phyloP scores from a whole-genome alignment of 139 green algal species.

The Asterochloris erici region DNA sequence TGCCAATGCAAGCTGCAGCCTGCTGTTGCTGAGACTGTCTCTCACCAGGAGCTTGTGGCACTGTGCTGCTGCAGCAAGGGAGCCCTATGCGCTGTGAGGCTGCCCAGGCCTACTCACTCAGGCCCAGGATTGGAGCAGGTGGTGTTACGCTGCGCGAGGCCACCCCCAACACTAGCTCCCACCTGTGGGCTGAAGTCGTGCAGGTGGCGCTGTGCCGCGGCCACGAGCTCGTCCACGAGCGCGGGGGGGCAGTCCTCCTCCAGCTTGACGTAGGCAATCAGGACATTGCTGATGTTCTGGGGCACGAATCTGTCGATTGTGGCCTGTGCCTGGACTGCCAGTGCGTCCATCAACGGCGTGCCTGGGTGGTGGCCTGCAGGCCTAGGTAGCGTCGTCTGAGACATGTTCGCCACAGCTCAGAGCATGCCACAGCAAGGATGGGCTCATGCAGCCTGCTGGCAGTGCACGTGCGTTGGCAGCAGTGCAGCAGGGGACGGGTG shows the following conservation, averaged over 20 bases:
- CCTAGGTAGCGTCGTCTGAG: neutral
- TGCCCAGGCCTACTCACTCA: too few species aligned
- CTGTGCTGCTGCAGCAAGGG: too few species aligned
- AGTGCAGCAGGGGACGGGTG: neutral
- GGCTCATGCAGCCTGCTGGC: too few species aligned
- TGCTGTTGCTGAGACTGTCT: too few species aligned
- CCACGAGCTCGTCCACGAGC: constrained; percentile 16
- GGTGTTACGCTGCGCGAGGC: too few species aligned
- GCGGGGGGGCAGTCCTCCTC: constrained; percentile 15
- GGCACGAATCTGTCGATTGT: constrained; percentile 26
- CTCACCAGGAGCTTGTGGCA: too few species aligned
- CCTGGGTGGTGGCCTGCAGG: constrained; percentile 40
- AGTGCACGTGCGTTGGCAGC: too few species aligned
- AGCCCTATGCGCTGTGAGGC: too few species aligned
- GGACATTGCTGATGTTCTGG: constrained; percentile 28
- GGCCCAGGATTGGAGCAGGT: too few species aligned
- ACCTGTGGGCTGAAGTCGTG: constrained; percentile 26
- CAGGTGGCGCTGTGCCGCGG: constrained; percentile 7
- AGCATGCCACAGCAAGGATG: neutral
- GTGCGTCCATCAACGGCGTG: constrained; percentile 20
- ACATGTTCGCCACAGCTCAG: neutral
- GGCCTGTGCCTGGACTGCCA: constrained; percentile 20
- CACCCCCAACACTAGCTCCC: neutral
- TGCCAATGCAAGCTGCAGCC: too few species aligned
- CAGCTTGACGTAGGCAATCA: constrained; percentile 38